A percentile compares a stretch with the other conserved stretches of the same genome.
Conservation (phyloP, 495 filamentous ascomycete genomes). For the Aspergillus conjunctus region DNA sequence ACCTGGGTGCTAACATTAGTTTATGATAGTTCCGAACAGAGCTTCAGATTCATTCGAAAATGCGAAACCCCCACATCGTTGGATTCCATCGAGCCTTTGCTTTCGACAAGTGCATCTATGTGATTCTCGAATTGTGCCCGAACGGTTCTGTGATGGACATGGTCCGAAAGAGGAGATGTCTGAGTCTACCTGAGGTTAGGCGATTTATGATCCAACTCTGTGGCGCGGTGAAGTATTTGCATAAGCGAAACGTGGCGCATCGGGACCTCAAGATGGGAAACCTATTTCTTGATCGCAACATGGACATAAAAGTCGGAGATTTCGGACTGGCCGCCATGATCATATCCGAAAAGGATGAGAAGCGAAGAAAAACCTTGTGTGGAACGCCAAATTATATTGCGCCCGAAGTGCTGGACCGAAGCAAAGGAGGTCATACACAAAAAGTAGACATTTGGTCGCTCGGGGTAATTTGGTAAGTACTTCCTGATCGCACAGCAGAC, state of each 20-base stretch:
- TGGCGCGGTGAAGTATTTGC: slow-evolving; percentile 96
- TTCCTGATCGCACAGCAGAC: background rate
- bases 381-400: slow-evolving; percentile 99
- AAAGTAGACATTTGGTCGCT: slow-evolving; percentile 97
- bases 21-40: slow-evolving; percentile 85
- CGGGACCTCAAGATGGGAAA: slow-evolving; percentile 98
- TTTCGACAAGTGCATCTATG: slow-evolving; percentile 83
- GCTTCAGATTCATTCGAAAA: slow-evolving; percentile 96
- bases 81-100: slow-evolving; percentile 93
- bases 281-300: slow-evolving; percentile 90
- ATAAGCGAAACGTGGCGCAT: slow-evolving; percentile 91
- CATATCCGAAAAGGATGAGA: slow-evolving; percentile 80
- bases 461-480: slow-evolving; percentile 85
- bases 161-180: slow-evolving; percentile 81
- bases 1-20: slow-evolving; percentile 29
- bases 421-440: slow-evolving; percentile 83
- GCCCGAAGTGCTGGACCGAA: slow-evolving; percentile 80
- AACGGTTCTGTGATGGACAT: slow-evolving; percentile 99
- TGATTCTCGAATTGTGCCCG: slow-evolving; percentile 89
- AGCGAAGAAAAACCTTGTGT: slow-evolving; percentile 85
- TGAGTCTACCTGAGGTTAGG: slow-evolving; percentile 89
- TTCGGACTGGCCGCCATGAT: slow-evolving; percentile 95
- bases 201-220: slow-evolving; percentile 92
- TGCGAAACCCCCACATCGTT: slow-evolving; percentile 92
- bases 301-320: slow-evolving; percentile 98